phyloP scores from a whole-genome alignment of 2,329 filamentous ascomycete species.

The Knufia fluminis region DNA sequence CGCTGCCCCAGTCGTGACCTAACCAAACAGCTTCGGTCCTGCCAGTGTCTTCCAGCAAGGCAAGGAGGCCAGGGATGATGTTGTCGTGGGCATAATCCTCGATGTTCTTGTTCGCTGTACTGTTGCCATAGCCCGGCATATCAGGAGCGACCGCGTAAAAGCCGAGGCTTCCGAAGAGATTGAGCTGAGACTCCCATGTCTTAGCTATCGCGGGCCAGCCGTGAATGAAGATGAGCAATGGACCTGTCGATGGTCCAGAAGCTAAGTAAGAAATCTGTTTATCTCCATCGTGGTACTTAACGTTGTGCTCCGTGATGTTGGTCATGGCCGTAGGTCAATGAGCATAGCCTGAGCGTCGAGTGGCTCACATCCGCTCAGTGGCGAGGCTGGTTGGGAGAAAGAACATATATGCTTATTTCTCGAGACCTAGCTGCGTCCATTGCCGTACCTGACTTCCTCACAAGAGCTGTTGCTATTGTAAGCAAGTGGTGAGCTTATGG shows the following conservation, averaged over 20 bases:
- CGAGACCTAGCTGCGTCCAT: too few relatives aligned
- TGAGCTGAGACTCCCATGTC: slow-evolving; percentile 37
- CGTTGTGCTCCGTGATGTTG: not conserved
- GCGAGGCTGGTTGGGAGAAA: too few relatives aligned
- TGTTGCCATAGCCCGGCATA: slow-evolving; percentile 31
- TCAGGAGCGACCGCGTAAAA: slow-evolving; percentile 35
- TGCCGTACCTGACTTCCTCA: too few relatives aligned
- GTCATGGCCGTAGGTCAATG: too few relatives aligned
- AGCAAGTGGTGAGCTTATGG: too few relatives aligned
- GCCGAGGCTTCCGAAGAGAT: slow-evolving; percentile 30
- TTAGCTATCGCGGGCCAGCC: slow-evolving; percentile 42
- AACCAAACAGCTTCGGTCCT: slow-evolving; percentile 20
- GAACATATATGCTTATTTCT: too few relatives aligned
- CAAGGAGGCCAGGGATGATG: slow-evolving; percentile 9
- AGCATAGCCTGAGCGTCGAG: too few relatives aligned
- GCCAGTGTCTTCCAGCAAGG: slow-evolving; percentile 12
- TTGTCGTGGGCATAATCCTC: not conserved
- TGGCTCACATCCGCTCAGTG: too few relatives aligned
- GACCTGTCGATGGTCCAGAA: slow-evolving; percentile 10
- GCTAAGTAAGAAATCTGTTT: slow-evolving; percentile 10
- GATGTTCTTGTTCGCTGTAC: not conserved
- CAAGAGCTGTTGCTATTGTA: too few relatives aligned
- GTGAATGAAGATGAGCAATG: slow-evolving; percentile 33
- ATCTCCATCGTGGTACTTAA: not conserved
- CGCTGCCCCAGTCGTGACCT: slow-evolving; percentile 21